Evolutionary conservation across 345 rosid species (phyloP).

Genomic region (Moringa oleifera): DNA sequence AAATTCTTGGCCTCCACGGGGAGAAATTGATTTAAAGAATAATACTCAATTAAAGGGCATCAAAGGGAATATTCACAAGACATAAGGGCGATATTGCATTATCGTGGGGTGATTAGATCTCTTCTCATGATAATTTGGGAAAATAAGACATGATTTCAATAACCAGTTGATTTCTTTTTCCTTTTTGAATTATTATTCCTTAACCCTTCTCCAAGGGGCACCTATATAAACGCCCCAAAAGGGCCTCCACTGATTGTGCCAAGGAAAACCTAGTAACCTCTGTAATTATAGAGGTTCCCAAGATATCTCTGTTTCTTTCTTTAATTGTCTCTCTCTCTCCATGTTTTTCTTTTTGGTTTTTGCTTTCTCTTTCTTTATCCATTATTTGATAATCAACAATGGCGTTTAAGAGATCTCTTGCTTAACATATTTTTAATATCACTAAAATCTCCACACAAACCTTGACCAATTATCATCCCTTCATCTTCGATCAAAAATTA

Average conservation of each 20-base stretch:
- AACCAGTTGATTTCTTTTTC: not conserved
- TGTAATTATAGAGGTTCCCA: no score
- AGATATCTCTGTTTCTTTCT: no score
- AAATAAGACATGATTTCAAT: not conserved
- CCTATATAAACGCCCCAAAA: slow-evolving; percentile 31
- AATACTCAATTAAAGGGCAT: not conserved
- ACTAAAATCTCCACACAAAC: slow-evolving; percentile 44
- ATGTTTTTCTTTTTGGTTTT: no score
- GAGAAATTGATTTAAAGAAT: no score
- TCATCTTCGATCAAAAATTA: slow-evolving; percentile 28
- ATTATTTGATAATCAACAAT: slow-evolving; percentile 25
- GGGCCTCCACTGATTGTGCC: slow-evolving; percentile 1
- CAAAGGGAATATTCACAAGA: slow-evolving; percentile 13
- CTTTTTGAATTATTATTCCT: no score
- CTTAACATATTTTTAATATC: slow-evolving; percentile 51
- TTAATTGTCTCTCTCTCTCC: not conserved
- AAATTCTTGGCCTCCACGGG: slow-evolving; percentile 8
- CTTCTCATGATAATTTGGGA: not conserved
- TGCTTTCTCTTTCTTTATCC: not conserved
- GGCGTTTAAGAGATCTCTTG: slow-evolving; percentile 68
- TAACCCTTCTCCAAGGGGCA: not conserved
- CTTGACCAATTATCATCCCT: slow-evolving; percentile 31
- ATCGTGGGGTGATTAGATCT: no score
- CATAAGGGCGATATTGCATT: not conserved
- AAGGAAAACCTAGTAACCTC: not conserved